A percentile compares a stretch with the other conserved stretches of the same genome.
Conservation (phyloP, 129 eudicot genomes). For the Flaveria trinervia region DNA sequence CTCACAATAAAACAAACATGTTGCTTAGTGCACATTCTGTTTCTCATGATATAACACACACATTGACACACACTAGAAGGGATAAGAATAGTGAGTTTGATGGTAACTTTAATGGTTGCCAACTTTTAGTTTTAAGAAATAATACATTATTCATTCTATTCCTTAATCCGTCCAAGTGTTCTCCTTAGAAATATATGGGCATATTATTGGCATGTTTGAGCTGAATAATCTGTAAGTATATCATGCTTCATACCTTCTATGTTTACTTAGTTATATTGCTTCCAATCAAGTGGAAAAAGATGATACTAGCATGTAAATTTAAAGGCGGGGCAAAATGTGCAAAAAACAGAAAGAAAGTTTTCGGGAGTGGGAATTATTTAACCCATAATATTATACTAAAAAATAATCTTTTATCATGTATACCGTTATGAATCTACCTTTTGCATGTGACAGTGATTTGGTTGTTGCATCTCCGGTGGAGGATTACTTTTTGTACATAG, state of each 20-base stretch:
- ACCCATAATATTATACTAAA: not conserved
- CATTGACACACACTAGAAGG: not conserved
- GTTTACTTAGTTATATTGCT: not conserved
- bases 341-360: not conserved
- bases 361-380: not conserved
- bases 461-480: conserved; percentile 95
- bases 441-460: conserved; percentile 65
- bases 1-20: conserved; percentile 8
- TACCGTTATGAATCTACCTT: conserved; percentile 24
- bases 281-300: not conserved
- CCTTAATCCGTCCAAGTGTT: conserved; percentile 81
- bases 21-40: conserved; percentile 7
- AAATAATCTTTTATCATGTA: not conserved
- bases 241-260: conserved; percentile 14
- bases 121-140: not conserved
- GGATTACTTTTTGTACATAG: conserved; percentile 80
- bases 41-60: conserved; percentile 3
- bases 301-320: conserved; percentile 14
- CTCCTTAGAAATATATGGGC: conserved; percentile 88
- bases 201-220: conserved; percentile 99
- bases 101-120: conserved; percentile 13
- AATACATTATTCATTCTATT: conserved; percentile 16
- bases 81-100: conserved; percentile 8
- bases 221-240: conserved; percentile 93
- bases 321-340: not conserved